phyloP scores from a whole-genome alignment of 768 basidiomycete genomes.

The Sarcomyxa edulis region DNA sequence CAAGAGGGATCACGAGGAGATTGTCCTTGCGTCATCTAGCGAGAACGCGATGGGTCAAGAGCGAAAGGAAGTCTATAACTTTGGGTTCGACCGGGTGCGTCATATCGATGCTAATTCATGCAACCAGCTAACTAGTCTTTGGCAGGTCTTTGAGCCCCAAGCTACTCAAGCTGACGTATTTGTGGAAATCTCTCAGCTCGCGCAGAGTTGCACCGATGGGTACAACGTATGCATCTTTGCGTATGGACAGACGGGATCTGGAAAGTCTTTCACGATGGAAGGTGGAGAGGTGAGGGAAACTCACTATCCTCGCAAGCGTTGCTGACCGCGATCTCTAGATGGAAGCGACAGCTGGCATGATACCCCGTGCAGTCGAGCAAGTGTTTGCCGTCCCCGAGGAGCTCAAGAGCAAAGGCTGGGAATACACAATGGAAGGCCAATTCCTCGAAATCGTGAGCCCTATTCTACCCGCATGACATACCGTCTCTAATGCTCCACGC shows the following conservation, averaged over 20 bases:
- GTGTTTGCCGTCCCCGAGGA: constrained; percentile 75
- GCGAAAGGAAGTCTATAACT: constrained; percentile 74
- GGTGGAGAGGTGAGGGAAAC: constrained; percentile 84
- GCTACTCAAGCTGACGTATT: constrained; percentile 82
- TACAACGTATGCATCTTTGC: constrained; percentile 97
- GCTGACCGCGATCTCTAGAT: no score
- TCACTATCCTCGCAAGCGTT: no score
- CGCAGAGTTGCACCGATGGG: constrained; percentile 87
- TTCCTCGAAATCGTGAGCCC: constrained; percentile 86
- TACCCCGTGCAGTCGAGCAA: constrained; percentile 88
- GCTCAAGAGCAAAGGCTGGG: constrained; percentile 82
- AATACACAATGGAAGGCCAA: constrained; percentile 87
- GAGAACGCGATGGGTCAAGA: constrained; percentile 83
- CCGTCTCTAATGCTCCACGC: constrained; percentile 5
- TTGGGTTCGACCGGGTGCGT: constrained; percentile 78
- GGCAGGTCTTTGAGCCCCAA: constrained; percentile 76
- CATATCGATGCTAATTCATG: constrained; percentile 10
- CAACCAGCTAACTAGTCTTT: neutral
- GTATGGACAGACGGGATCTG: constrained; percentile 91
- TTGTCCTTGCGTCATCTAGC: constrained; percentile 61
- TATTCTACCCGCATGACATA: constrained; percentile 4
- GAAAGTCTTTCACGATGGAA: constrained; percentile 93
- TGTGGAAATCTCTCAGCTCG: constrained; percentile 88
- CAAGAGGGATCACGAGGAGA: constrained; percentile 70
- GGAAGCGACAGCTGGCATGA: constrained; percentile 75